phyloP scores from a whole-genome alignment of 2,329 filamentous ascomycete genomes.

The Xylaria hypoxylon region DNA sequence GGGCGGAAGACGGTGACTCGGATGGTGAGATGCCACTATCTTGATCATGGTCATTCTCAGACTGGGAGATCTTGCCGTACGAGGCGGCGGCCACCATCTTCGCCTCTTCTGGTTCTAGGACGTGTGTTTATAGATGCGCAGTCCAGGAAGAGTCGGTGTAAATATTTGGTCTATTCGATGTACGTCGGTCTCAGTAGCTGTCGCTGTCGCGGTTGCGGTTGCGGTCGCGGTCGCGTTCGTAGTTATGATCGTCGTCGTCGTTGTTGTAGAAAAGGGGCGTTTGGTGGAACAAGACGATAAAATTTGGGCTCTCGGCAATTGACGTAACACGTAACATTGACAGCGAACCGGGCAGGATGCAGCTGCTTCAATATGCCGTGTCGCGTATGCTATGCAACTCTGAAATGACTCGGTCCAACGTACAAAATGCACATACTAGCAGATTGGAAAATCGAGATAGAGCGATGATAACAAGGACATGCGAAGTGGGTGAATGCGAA shows the following conservation, averaged over 20 bases:
- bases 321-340: conserved; percentile 37
- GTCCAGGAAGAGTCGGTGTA: background rate
- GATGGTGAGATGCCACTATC: conserved; percentile 44
- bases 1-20: conserved; percentile 46
- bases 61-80: conserved; percentile 46
- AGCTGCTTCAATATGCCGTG: conserved; percentile 31
- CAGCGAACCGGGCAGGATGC: conserved; percentile 21
- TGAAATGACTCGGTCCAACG: background rate
- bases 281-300: conserved; percentile 21
- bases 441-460: conserved; percentile 13
- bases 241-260: background rate
- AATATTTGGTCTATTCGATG: background rate
- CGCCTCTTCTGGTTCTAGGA: conserved; percentile 7
- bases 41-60: conserved; percentile 46
- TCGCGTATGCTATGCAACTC: conserved; percentile 25
- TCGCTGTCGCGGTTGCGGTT: background rate
- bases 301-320: conserved; percentile 32
- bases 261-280: conserved; percentile 29
- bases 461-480: conserved; percentile 12
- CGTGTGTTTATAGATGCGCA: conserved; percentile 12
- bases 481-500: conserved; percentile 22
- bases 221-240: no score
- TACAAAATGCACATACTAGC: conserved; percentile 3
- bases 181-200: conserved; percentile 4
- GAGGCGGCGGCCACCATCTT: conserved; percentile 44